phyloP scores from a whole-genome alignment of 1,284 basidiomycete species.

The Vanrija sp. region DNA sequence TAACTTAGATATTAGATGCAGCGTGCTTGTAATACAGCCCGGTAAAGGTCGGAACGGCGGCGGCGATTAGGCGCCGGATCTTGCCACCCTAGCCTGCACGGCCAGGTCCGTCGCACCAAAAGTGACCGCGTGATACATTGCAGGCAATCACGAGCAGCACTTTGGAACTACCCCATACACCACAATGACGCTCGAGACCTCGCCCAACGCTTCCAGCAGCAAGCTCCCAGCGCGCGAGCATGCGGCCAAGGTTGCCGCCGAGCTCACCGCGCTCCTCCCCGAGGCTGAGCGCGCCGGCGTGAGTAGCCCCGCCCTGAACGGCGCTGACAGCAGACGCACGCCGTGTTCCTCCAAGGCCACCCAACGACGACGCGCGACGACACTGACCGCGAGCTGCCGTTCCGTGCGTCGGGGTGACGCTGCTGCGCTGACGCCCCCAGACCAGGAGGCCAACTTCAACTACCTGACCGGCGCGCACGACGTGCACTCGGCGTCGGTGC shows the following conservation, averaged over 20 bases:
- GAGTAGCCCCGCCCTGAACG: slow-evolving; percentile 1
- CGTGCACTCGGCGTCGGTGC: slow-evolving; percentile 63
- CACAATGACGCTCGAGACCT: slow-evolving; percentile 6
- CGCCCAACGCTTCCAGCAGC: background rate
- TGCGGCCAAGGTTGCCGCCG: slow-evolving; percentile 35
- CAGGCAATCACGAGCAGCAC: background rate
- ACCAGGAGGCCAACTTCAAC: slow-evolving; percentile 78
- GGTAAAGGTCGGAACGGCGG: no score
- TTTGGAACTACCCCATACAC: background rate
- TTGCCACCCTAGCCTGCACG: no score
- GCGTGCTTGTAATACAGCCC: no score
- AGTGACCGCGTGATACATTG: no score
- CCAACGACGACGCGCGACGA: slow-evolving; percentile 68
- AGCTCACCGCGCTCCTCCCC: slow-evolving; percentile 33
- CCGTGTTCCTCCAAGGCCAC: slow-evolving; percentile 48
- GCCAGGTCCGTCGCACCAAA: no score
- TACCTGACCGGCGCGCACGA: slow-evolving; percentile 71
- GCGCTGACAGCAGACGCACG: slow-evolving; percentile 27
- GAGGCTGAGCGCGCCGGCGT: slow-evolving; percentile 27
- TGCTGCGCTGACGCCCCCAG: slow-evolving; percentile 16
- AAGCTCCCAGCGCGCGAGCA: slow-evolving; percentile 43
- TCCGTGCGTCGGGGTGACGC: slow-evolving; percentile 52
- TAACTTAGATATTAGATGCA: no score
- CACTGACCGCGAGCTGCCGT: slow-evolving; percentile 78
- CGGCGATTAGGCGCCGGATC: no score